Evolutionary conservation across 129 eudicot genomes (phyloP), one percentile per base, ranked within the genome.

Genomic region (Lactuca sativa): DNA sequence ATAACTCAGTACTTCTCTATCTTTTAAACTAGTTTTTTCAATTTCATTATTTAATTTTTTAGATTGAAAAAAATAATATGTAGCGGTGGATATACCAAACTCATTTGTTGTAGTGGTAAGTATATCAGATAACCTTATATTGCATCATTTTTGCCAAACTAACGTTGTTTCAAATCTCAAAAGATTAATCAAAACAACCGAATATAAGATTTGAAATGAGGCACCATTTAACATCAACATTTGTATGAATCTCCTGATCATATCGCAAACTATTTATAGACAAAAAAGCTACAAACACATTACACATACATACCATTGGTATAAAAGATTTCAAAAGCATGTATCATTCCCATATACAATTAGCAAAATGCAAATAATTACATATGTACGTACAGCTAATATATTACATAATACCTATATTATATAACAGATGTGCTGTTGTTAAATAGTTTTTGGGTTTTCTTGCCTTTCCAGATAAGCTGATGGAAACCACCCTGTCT

Each of bases 401-500:
- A 18, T 6, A 12, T 59, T 17, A 14, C 65, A 58, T 34, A 25
- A 25, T 1, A 25, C 30, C 30, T 25, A 25, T 25, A 25, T 25
- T 25, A 31, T 40, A 5, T 5, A 40, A 6, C 44, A 5, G 7
- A 13, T 32, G 12, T 55, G 17, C 53, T 51, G 6, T 44, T 9
- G 12, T 55, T 69, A 69, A 38, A 52, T 69, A 13, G 56, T 25
- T 34, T 77, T 53, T 8, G 32, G 21, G 8, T 40, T 43, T 10
- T 86, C 91, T 71, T 51, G 76, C 66, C 75, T 88, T 81, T 84
- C 89, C 17, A 89, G 77, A 71, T 86, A 92, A 10, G 98, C 96
- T 0, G 98, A 92, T 13, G 98, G 98, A 75, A 92, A 92, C 98
- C 98, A 92, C 34, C 98, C 98, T 12, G 84, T 77, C 58, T 85